These are phyloP conservation scores for Ogataea neopini DNA, from an alignment of 805 yeast species.

Conservation along the genomic window DNA sequence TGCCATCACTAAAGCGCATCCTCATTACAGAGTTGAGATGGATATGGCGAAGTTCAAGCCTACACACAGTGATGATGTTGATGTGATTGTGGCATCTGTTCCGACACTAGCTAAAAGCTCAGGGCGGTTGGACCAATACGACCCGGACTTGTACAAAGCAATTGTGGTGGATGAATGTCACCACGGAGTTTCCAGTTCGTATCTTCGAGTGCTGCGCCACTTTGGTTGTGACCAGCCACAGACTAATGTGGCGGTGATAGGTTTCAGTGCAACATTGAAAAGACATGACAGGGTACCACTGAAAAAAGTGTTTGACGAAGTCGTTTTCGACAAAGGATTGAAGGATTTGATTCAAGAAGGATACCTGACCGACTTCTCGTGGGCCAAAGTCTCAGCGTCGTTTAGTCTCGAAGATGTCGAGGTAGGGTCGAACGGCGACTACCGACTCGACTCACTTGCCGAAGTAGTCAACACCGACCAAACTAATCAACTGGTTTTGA, in stretches of 20 bases:
- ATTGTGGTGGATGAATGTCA: constrained; percentile 91
- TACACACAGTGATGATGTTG: constrained; percentile 41
- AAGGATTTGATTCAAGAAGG: constrained; percentile 65
- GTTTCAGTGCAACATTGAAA: constrained; percentile 86
- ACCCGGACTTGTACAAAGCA: constrained; percentile 63
- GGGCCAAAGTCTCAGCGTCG: constrained; percentile 55
- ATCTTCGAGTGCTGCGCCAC: constrained; percentile 55
- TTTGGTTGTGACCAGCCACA: constrained; percentile 49
- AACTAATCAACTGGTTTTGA: constrained; percentile 55
- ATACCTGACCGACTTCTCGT: constrained; percentile 68
- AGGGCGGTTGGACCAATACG: constrained; percentile 50
- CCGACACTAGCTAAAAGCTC: constrained; percentile 53
- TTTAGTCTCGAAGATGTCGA: constrained; percentile 29
- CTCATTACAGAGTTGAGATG: constrained; percentile 53
- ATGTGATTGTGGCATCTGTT: constrained; percentile 77
- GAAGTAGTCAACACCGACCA: constrained; percentile 53
- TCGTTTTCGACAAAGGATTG: constrained; percentile 69
- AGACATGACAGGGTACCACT: constrained; percentile 71
- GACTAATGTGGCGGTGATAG: constrained; percentile 59
- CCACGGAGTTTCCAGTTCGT: constrained; percentile 78
- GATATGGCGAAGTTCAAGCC: constrained; percentile 66
- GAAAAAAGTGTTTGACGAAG: constrained; percentile 62
- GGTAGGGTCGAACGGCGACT: constrained; percentile 48
- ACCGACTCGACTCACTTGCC: constrained; percentile 50
- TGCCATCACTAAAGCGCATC: constrained; percentile 49